Percentiles rank a stretch among this genome's conserved stretches.
These are phyloP conservation scores for Solanum ossicruentum DNA, from an alignment of 257 asterid species.

Conservation along the genomic window DNA sequence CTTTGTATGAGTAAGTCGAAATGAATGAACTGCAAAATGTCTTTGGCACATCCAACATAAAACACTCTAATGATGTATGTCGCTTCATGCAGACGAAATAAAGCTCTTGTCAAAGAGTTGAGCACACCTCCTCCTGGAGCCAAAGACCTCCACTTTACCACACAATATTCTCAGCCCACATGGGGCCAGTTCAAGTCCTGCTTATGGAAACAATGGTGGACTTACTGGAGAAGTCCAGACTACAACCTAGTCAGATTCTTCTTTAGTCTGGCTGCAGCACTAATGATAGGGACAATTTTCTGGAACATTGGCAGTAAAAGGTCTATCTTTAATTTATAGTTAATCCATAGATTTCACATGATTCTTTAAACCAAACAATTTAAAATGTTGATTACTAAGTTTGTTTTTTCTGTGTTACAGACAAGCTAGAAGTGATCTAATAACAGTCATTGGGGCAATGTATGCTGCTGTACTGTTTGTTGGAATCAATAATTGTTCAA, in stretches of 20 bases:
- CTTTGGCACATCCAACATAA: background rate
- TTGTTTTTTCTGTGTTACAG: constrained; percentile 3
- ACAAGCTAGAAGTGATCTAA: constrained; percentile 18
- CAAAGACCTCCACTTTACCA: constrained; percentile 27
- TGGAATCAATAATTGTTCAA: constrained; percentile 33
- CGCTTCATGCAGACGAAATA: constrained; percentile 14
- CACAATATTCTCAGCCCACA: constrained; percentile 31
- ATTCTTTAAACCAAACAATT: background rate
- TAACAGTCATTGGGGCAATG: constrained; percentile 50
- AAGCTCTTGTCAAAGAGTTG: constrained; percentile 25
- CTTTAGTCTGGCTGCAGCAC: constrained; percentile 29
- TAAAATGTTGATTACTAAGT: background rate
- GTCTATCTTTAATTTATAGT: background rate
- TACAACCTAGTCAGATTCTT: constrained; percentile 38
- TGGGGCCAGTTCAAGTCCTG: constrained; percentile 31
- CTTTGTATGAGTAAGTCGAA: constrained; percentile 24
- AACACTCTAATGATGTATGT: background rate
- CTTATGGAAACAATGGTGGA: constrained; percentile 42
- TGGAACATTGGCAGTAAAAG: constrained; percentile 32
- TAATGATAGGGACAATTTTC: constrained; percentile 35
- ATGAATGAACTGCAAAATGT: background rate
- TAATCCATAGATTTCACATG: background rate
- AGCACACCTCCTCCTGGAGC: constrained; percentile 23
- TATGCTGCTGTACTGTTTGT: constrained; percentile 37
- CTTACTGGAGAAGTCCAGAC: constrained; percentile 48